Base-by-base conservation (phyloP, 495 filamentous ascomycete species). In the Trichocladium antarcticum region DNA sequence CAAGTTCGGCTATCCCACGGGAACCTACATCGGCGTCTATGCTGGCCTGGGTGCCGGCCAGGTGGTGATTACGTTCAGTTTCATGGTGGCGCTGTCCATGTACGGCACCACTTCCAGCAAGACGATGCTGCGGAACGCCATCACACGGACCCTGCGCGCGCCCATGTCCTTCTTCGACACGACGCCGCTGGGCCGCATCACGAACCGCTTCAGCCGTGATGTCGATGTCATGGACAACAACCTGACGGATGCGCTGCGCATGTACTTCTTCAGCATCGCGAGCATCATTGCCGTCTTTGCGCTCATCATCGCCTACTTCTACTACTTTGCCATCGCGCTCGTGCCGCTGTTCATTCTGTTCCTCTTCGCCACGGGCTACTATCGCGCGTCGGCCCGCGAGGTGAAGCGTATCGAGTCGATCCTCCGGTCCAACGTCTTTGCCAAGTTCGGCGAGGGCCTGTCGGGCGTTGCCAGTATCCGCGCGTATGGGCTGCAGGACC, bases 111-210 rank as follows among this genome's bases (percentile, higher is more conserved):
- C 72, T 9, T 76, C 89, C 6, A 87, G 83, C 60, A 87, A 82
- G 62, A 75, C 73, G n/a, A 87, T 97, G 74, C 75, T 96, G 36
- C 77, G 83, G 10, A 69, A 79, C n/a, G 89, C 92, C 19, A 84
- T 96, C 68, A 74, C 66, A 10, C 78, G 83, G 37, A 85, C 88
- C 1, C 73, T 98, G 35, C 78, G 89, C 40, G 90, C 92, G 0
- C 92, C 92, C 0, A 94, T 97, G 89, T 82, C 83, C 4, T 97
- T 97, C 72, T 96, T 97, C 70, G 92, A 96, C 55, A 96, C 90
- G 0, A 98, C 92, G 0, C 92, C 92, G 1, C 61, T 96, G 0
- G 92, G 92, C n/a, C 82, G 92, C 20, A 95, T 98, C 61, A 92
- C 88, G 8, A 98, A 97, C 61, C 85, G 92, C 17, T 98, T 98